Base-by-base conservation (phyloP, 2,329 filamentous ascomycete genomes). In the Aureobasidium sp. region DNA sequence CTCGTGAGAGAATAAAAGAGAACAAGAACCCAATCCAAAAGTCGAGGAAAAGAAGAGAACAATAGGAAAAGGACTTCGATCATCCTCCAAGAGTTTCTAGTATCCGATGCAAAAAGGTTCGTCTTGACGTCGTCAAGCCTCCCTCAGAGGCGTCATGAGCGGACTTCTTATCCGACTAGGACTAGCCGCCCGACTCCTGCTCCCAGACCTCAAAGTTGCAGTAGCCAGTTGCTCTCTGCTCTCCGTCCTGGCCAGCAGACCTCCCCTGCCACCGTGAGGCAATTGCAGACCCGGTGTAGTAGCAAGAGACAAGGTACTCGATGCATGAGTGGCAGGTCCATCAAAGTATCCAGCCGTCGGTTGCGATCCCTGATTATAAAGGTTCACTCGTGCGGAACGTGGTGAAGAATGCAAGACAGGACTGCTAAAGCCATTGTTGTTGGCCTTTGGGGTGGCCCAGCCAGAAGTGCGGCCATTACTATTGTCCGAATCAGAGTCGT, bases 161-260 rank as follows among this genome's bases (percentile, higher is more conserved):
- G 56, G 42, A 31, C 56, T 59, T 67, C 73, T 72, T 34, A 44
- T 45, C 12, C 53, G 27, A 57, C 53, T 79, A 14, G 82, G 82
- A 68, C 78, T 81, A 22, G 72, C 76, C 56, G 75, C 71, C 17
- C 78, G 68, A 68, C 78, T 80, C 62, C 73, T 75, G 64, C 71
- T 83, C 77, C 72, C 84, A 74, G 27, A 84, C 83, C 82, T 64
- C 44, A 59, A 9, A 77, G 82, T 15, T 84, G 71, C 9, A 79
- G 81, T 17, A 20, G 44, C 37, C 20, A 97, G 75, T 63, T 90
- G 82, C 71, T 97, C 94, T 59, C 91, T 81, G 71, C 91, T 96
- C 71, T 97, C 93, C 0, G 90, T 95, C 67, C 93, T 80, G 2
- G 91, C 84, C 60, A 90, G 86, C 65, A 97, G 42, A 91, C 76